A percentile compares a stretch with the other conserved stretches of the same genome.
Conservation (phyloP, 2,329 filamentous ascomycete species). For the Aphanocladium album region DNA sequence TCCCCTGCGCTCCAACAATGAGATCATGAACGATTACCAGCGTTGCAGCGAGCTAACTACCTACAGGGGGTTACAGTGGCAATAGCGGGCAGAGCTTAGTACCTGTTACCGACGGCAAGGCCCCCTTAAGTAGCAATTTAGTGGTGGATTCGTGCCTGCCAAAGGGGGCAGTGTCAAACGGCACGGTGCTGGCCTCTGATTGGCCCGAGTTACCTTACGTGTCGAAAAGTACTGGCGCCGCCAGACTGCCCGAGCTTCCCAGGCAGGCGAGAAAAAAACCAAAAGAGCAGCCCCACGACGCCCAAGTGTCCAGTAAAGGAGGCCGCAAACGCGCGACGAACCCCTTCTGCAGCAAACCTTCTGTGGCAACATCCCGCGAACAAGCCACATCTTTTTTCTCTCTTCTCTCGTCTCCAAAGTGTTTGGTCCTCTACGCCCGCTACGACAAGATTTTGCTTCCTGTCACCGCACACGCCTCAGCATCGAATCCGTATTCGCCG, state of each 20-base stretch:
- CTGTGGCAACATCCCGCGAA: constrained; percentile 12
- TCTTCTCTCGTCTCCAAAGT: not conserved
- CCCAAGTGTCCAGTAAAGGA: constrained; percentile 2
- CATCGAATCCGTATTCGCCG: not conserved
- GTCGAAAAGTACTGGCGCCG: constrained; percentile 6
- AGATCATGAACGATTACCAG: not conserved
- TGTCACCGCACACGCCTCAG: not conserved
- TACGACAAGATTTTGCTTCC: not conserved
- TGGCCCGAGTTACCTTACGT: constrained; percentile 4
- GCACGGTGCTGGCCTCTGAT: not conserved
- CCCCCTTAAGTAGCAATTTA: not conserved
- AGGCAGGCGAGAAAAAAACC: not conserved
- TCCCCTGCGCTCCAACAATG: not conserved
- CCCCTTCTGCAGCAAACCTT: constrained; percentile 9
- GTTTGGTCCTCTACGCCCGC: not conserved
- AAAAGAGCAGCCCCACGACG: not conserved
- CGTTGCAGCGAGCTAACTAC: not conserved
- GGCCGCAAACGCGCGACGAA: constrained; percentile 9
- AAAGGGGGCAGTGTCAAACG: not conserved
- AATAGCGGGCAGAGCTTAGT: not conserved
- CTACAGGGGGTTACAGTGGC: not conserved
- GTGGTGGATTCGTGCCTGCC: not conserved
- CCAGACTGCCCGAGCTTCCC: not conserved
- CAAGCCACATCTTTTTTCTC: constrained; percentile 7
- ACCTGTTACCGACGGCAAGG: too few relatives aligned